phyloP scores from a whole-genome alignment of 2,329 filamentous ascomycete genomes.

The Fusarium xylarioides region DNA sequence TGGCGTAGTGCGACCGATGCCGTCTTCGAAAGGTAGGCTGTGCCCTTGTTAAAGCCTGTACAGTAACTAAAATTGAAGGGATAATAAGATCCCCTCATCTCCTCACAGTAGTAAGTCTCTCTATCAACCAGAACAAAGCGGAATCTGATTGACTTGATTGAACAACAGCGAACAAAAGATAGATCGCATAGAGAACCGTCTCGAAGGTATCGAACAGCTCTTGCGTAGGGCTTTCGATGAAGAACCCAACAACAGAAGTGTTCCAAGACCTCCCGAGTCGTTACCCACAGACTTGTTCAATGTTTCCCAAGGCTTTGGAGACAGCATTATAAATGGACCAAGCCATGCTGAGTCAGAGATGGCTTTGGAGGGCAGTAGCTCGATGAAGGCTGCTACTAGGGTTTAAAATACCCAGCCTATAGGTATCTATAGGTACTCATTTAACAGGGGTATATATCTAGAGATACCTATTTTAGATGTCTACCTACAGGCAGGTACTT shows the following conservation, averaged over 20 bases:
- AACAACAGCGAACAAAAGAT: neutral
- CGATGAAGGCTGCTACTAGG: neutral
- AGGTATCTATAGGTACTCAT: too few species aligned
- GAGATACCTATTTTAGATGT: too few species aligned
- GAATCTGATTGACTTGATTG: neutral
- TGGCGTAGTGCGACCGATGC: neutral
- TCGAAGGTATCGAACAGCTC: neutral
- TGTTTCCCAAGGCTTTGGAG: neutral
- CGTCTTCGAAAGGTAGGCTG: neutral
- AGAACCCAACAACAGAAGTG: neutral
- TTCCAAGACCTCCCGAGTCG: neutral
- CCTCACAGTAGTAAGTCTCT: neutral
- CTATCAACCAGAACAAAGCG: too few species aligned
- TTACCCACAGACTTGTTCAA: neutral
- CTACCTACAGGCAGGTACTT: too few species aligned
- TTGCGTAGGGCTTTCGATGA: neutral
- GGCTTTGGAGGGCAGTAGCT: neutral
- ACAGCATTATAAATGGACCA: neutral
- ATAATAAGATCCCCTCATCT: neutral
- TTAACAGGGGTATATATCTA: too few species aligned
- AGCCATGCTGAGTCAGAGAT: neutral
- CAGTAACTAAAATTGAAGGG: neutral
- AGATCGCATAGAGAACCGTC: neutral
- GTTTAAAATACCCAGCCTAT: too few species aligned
- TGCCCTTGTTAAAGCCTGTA: fast-evolving